Conservation (phyloP, 2,329 filamentous ascomycete genomes). For the Diatrype stigma region DNA sequence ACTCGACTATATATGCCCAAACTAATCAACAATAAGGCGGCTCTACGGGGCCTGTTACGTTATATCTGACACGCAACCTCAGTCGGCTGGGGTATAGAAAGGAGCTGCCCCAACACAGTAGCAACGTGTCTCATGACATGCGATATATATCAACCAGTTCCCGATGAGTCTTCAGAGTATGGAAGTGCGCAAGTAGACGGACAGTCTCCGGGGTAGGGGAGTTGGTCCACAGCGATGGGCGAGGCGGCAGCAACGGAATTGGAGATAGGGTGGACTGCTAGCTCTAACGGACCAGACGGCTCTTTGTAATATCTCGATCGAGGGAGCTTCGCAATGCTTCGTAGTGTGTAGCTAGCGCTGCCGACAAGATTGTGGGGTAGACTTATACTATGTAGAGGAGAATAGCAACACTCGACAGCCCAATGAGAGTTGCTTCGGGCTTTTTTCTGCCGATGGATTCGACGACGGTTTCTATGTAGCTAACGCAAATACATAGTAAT, state of each 20-base stretch:
- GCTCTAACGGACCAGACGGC: background rate
- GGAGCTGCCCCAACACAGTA: conserved; percentile 20
- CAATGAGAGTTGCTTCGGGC: background rate
- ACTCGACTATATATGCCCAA: background rate
- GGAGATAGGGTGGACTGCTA: too few relatives aligned
- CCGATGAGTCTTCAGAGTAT: background rate
- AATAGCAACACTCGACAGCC: background rate
- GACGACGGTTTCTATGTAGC: background rate
- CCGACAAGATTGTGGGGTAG: background rate
- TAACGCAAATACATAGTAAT: background rate
- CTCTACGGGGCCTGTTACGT: conserved; percentile 23
- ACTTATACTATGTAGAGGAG: background rate
- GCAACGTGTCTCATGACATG: conserved; percentile 25
- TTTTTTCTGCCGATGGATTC: background rate
- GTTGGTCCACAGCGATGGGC: background rate
- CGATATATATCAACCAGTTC: background rate
- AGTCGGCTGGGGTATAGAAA: conserved; percentile 24
- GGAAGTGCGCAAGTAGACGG: background rate
- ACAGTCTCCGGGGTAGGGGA: too few relatives aligned
- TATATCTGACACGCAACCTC: conserved; percentile 20
- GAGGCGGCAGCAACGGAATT: background rate
- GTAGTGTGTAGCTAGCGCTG: background rate
- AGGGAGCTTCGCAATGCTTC: background rate
- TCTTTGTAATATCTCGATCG: background rate
- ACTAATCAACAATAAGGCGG: conserved; percentile 7